These are phyloP conservation scores for Plantago major DNA, from an alignment of 257 asterid genomes.

Conservation along the genomic window DNA sequence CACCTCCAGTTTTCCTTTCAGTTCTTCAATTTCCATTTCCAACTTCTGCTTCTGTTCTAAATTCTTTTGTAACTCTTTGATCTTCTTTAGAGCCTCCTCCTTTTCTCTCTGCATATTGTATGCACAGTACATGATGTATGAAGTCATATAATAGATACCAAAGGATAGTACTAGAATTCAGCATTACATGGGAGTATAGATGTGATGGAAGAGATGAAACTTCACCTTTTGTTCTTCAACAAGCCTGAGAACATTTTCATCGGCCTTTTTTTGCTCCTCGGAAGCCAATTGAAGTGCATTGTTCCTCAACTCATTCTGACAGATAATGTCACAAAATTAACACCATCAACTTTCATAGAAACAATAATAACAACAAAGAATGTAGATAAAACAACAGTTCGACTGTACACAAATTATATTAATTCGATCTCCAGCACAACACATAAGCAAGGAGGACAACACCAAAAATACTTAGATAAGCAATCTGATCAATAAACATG, in stretches of 20 bases:
- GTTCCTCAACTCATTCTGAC: conserved; percentile 68
- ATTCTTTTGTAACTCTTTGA: conserved; percentile 46
- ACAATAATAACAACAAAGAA: neutral
- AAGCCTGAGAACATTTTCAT: conserved; percentile 67
- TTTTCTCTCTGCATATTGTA: conserved; percentile 55
- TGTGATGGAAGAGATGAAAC: conserved; percentile 14
- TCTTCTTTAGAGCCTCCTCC: conserved; percentile 55
- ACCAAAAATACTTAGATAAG: neutral
- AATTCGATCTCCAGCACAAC: conserved; percentile 6
- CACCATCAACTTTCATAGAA: conserved; percentile 5
- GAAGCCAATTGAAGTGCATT: conserved; percentile 73
- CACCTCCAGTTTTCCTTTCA: conserved; percentile 53
- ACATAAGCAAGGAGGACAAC: conserved; percentile 3
- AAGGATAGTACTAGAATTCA: conserved; percentile 1
- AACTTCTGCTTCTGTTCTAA: conserved; percentile 51
- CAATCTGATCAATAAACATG: no score
- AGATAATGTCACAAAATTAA: conserved; percentile 14
- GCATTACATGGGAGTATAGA: neutral
- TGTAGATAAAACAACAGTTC: conserved; percentile 3
- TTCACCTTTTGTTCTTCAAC: conserved; percentile 83
- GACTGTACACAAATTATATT: neutral
- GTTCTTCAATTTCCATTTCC: conserved; percentile 53
- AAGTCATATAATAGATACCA: conserved; percentile 10
- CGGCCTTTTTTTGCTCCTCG: conserved; percentile 72
- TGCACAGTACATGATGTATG: conserved; percentile 4